Conservation (phyloP, 768 basidiomycete species). For the Kwoniella dejecticola region DNA sequence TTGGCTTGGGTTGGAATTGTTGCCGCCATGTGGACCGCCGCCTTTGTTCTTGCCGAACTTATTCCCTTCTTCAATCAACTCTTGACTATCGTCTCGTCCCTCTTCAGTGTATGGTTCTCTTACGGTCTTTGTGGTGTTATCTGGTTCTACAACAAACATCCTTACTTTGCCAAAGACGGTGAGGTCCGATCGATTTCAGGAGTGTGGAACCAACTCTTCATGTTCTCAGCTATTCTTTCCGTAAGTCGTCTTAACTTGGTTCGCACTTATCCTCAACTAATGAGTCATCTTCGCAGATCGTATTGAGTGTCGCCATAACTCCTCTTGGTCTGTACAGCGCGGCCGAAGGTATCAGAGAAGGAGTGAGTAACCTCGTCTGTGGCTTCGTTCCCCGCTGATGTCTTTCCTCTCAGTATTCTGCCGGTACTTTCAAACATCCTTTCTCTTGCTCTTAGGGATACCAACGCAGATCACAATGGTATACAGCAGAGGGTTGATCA, state of each 20-base stretch:
- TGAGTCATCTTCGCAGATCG: no score
- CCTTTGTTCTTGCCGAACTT: conserved; percentile 35
- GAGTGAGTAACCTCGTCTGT: conserved; percentile 4
- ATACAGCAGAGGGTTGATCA: no score
- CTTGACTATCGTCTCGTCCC: conserved; percentile 39
- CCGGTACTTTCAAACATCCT: conserved; percentile 34
- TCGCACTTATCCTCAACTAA: background rate
- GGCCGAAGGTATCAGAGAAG: conserved; percentile 28
- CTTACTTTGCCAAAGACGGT: conserved; percentile 17
- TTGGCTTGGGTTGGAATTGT: conserved; percentile 33
- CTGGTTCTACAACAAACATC: conserved; percentile 32
- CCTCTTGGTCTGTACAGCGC: conserved; percentile 42
- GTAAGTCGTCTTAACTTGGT: background rate
- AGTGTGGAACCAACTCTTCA: conserved; percentile 5
- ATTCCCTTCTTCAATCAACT: conserved; percentile 47
- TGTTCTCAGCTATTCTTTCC: conserved; percentile 6
- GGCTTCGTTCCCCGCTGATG: conserved; percentile 10
- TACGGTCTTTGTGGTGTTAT: conserved; percentile 35
- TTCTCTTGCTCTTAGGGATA: conserved; percentile 29
- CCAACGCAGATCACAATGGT: no score
- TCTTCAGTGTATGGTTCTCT: conserved; percentile 42
- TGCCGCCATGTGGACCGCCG: conserved; percentile 33
- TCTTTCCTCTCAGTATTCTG: no score
- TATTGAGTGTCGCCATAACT: conserved; percentile 32
- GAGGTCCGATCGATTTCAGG: conserved; percentile 9